phyloP scores from a whole-genome alignment of 2,329 filamentous ascomycete species.

The Neofusicoccum cordaticola region DNA sequence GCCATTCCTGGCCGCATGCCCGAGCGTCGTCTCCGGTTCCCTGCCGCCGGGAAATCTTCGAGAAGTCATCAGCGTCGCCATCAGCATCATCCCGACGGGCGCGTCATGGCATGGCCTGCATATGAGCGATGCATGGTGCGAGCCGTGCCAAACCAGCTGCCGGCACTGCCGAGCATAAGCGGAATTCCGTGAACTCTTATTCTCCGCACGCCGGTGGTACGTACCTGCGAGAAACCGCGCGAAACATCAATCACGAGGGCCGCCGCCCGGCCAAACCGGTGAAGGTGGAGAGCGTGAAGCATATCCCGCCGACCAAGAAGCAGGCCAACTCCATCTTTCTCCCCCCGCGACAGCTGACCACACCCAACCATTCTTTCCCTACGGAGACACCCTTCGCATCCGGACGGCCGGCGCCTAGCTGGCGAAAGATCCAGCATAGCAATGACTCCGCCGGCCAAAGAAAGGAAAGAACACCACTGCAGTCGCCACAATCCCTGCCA shows the following conservation, averaged over 20 bases:
- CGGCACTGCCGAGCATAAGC: neutral
- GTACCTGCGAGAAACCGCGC: neutral
- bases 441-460: neutral
- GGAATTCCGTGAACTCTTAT: neutral
- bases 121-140: constrained; percentile 2
- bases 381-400: neutral
- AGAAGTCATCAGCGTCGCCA: neutral
- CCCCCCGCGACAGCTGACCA: neutral
- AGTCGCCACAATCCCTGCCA: neutral
- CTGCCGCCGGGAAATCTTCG: neutral
- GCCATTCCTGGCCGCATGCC: neutral
- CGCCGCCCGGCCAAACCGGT: neutral
- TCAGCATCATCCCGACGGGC: neutral
- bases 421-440: neutral
- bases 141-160: neutral
- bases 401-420: neutral
- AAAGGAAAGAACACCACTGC: neutral
- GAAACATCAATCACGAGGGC: neutral
- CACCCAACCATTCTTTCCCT: neutral
- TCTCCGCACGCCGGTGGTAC: neutral
- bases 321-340: neutral
- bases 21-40: neutral
- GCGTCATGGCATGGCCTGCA: constrained; percentile 6
- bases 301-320: neutral
- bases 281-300: neutral